Evolutionary conservation across 73 alveolate species (phyloP).

Genomic region (Tetrahymena borealis): DNA sequence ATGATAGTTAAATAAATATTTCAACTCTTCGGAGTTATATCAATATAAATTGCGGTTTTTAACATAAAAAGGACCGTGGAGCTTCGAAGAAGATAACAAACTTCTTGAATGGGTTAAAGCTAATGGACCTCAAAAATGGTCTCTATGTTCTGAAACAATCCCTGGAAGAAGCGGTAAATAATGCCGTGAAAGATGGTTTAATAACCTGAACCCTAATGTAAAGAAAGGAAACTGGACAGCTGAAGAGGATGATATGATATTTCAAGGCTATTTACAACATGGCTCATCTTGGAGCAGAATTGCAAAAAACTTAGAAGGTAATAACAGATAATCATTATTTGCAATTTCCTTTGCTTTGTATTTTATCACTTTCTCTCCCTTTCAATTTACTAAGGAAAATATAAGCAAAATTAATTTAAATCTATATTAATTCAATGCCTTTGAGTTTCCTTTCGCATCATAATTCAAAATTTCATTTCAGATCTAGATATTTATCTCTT

Average conservation of each 20-base stretch:
- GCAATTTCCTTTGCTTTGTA: no score
- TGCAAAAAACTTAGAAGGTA: slow-evolving; percentile 27
- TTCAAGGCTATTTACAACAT: slow-evolving; percentile 24
- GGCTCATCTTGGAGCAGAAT: slow-evolving; percentile 43
- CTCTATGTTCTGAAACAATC: slow-evolving; percentile 54
- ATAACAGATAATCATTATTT: neutral
- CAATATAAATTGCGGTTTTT: no score
- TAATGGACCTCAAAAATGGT: slow-evolving; percentile 67
- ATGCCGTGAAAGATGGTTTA: slow-evolving; percentile 95
- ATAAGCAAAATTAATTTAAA: no score
- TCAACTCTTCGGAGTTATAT: no score
- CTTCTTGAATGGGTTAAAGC: slow-evolving; percentile 65
- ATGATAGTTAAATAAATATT: no score
- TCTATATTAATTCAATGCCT: no score
- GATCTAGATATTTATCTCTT: no score
- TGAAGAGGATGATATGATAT: slow-evolving; percentile 37
- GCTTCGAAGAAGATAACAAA: slow-evolving; percentile 61
- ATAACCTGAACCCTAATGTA: slow-evolving; percentile 84
- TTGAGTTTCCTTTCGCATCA: no score
- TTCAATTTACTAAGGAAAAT: no score
- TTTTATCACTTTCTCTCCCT: no score
- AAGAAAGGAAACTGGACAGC: slow-evolving; percentile 84
- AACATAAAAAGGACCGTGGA: slow-evolving; percentile 54
- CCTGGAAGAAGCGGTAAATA: slow-evolving; percentile 89
- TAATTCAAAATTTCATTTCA: no score